A percentile compares a stretch with the other conserved stretches of the same genome.
Evolutionary conservation across 306 rosid genomes (phyloP).

Genomic region (Boehmeria nivea): DNA sequence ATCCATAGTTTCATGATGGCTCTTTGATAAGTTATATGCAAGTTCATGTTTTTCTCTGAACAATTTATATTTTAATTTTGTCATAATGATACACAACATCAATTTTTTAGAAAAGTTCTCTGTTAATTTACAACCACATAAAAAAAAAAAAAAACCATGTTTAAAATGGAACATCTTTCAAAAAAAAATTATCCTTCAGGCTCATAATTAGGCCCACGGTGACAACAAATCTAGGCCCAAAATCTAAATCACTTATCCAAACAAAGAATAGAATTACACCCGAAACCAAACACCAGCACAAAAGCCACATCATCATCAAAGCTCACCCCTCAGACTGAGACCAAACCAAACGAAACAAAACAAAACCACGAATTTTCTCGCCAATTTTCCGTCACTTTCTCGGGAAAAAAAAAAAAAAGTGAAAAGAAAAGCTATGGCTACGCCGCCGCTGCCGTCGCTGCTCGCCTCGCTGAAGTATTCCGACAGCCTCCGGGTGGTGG

Average conservation of each 20-base stretch:
- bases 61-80: too few species aligned
- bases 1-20: too few species aligned
- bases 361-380: conserved; percentile 6
- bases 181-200: too few species aligned
- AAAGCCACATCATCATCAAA: neutral
- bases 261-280: neutral
- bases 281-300: neutral
- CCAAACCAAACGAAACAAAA: neutral
- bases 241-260: neutral
- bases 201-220: neutral
- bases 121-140: too few species aligned
- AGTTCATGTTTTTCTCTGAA: too few species aligned
- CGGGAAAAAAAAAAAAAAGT: neutral
- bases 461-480: conserved; percentile 69
- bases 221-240: neutral
- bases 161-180: too few species aligned
- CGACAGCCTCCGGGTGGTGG: conserved; percentile 79
- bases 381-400: conserved; percentile 11
- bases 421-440: too few species aligned
- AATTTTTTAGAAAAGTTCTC: too few species aligned
- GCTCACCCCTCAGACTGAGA: neutral
- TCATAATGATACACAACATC: too few species aligned
- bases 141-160: too few species aligned
- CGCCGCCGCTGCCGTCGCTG: conserved; percentile 37
- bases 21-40: too few species aligned